These are phyloP conservation scores for Paramecium tetraurelia DNA, from an alignment of 73 alveolate species.

Conservation along the genomic window DNA sequence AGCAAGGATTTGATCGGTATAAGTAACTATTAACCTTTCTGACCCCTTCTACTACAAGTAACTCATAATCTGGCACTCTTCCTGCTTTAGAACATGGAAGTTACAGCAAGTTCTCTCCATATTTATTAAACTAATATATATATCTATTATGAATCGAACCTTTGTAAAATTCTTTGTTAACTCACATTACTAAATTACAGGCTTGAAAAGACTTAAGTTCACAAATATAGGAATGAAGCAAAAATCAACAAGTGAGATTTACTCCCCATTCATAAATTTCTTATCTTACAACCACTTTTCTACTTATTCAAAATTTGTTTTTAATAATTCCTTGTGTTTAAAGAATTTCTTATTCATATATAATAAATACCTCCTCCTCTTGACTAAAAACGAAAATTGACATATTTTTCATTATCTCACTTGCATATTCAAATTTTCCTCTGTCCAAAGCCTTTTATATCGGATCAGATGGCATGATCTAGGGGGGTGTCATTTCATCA, in stretches of 20 bases:
- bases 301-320: neutral
- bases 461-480: constrained; percentile 15
- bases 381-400: neutral
- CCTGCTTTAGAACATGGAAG: constrained; percentile 1
- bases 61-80: constrained; percentile 32
- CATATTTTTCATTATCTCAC: neutral
- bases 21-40: neutral
- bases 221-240: constrained; percentile 6
- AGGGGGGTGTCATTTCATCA: neutral
- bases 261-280: neutral
- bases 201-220: neutral
- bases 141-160: neutral
- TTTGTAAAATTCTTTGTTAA: neutral
- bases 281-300: neutral
- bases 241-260: neutral
- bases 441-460: constrained; percentile 22
- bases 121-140: neutral
- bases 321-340: neutral
- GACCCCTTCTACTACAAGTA: neutral
- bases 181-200: neutral
- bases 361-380: neutral
- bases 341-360: neutral
- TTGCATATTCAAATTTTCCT: constrained; percentile 38
- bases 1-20: neutral
- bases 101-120: neutral